These are phyloP conservation scores for Xylariaceae sp. DNA, from an alignment of 2,329 filamentous ascomycete species.

Conservation along the genomic window DNA sequence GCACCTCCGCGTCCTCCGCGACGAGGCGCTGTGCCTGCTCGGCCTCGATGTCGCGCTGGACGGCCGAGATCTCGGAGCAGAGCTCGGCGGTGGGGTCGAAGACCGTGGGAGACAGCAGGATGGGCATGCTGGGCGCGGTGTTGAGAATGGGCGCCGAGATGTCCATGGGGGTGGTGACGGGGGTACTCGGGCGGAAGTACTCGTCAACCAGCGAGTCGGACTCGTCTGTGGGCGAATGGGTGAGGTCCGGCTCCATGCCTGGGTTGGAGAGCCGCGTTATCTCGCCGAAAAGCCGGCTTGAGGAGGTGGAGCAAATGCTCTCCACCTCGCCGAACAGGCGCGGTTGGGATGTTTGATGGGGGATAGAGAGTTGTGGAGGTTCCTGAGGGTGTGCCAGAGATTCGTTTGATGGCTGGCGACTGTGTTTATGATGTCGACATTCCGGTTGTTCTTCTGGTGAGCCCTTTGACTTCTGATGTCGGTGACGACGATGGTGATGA, in stretches of 20 bases:
- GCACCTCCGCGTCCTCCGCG: constrained; percentile 59
- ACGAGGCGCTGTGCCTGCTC: constrained; percentile 59
- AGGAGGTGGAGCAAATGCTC: constrained; percentile 32
- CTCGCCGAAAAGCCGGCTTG: constrained; percentile 37
- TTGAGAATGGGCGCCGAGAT: constrained; percentile 56
- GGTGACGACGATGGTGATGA: constrained; percentile 28
- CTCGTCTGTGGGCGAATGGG: constrained; percentile 36
- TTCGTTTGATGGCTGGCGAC: constrained; percentile 30
- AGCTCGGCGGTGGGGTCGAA: constrained; percentile 52
- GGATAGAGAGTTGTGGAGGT: constrained; percentile 27
- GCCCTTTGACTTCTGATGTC: constrained; percentile 32
- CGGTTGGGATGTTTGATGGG: constrained; percentile 28
- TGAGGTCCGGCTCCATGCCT: constrained; percentile 36
- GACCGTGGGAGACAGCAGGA: constrained; percentile 58
- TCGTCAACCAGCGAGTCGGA: constrained; percentile 33
- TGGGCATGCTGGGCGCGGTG: constrained; percentile 50
- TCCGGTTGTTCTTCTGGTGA: constrained; percentile 23
- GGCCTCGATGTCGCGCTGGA: constrained; percentile 60
- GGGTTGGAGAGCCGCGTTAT: constrained; percentile 29
- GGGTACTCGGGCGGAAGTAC: constrained; percentile 37
- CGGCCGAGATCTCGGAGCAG: constrained; percentile 55
- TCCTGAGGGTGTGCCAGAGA: constrained; percentile 19
- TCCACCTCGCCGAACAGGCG: constrained; percentile 38
- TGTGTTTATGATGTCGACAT: constrained; percentile 26
- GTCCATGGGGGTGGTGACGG: constrained; percentile 30